phyloP scores from a whole-genome alignment of 352 stramenopile genomes.

The Pseudoperonospora humuli region DNA sequence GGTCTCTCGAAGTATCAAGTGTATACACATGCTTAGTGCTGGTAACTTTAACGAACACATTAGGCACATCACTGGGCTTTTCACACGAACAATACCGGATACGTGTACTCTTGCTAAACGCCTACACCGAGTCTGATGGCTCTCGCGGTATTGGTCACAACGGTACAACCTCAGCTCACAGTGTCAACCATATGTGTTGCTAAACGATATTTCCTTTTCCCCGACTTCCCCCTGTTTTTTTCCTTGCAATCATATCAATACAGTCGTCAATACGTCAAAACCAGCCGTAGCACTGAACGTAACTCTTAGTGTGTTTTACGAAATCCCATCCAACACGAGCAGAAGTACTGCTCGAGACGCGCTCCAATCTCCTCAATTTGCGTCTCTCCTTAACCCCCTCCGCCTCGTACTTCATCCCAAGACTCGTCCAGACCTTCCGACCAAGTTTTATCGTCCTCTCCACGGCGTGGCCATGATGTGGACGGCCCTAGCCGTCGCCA shows the following conservation, averaged over 20 bases:
- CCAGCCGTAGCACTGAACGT: conserved; percentile 5
- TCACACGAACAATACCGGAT: no score
- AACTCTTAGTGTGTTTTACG: conserved; percentile 2
- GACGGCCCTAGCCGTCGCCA: conserved; percentile 27
- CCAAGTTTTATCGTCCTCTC: conserved; percentile 10
- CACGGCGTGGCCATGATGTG: conserved; percentile 21
- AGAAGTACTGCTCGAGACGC: conserved; percentile 1
- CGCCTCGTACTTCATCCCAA: not conserved
- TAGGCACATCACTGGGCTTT: no score
- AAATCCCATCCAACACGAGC: not conserved
- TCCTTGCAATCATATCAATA: not conserved
- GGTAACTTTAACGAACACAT: no score
- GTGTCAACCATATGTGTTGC: not conserved
- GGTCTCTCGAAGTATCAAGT: no score
- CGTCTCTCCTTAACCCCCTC: not conserved
- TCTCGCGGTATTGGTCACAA: no score
- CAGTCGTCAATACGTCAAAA: not conserved
- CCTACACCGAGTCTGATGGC: no score
- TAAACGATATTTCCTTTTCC: not conserved
- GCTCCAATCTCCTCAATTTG: not conserved
- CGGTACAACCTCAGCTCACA: not conserved
- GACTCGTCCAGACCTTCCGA: conserved; percentile 1
- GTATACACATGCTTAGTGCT: no score
- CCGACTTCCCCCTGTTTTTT: not conserved
- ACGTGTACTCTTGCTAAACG: no score